phyloP scores from a whole-genome alignment of 2,329 filamentous ascomycete genomes.

The Spiromastix sp. region DNA sequence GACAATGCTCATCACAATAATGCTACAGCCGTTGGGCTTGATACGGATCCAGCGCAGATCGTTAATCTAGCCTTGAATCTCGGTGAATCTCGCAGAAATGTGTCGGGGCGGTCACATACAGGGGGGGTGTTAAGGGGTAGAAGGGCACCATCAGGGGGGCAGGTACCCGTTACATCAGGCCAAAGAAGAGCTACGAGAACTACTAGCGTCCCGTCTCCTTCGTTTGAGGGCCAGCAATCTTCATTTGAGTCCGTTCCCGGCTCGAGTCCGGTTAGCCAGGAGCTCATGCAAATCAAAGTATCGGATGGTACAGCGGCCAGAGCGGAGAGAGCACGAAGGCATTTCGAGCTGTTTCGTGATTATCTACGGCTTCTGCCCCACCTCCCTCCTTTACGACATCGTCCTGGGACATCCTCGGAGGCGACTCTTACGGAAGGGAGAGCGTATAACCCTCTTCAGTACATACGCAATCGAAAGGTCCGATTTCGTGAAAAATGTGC shows the following conservation, averaged over 20 bases:
- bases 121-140: conserved; percentile 3
- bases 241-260: not conserved
- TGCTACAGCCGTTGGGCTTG: conserved; percentile 33
- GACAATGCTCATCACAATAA: conserved; percentile 8
- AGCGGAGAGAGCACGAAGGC: conserved; percentile 71
- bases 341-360: conserved; percentile 77
- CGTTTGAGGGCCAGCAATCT: not conserved
- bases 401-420: conserved; percentile 22
- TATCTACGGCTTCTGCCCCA: conserved; percentile 71
- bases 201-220: not conserved
- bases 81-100: conserved; percentile 55
- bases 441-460: conserved; percentile 82
- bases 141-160: conserved; percentile 2
- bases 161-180: not conserved
- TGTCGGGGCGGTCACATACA: conserved; percentile 7
- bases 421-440: conserved; percentile 41
- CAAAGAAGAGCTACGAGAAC: not conserved
- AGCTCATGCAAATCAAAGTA: conserved; percentile 41
- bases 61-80: conserved; percentile 85
- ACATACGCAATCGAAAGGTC: conserved; percentile 80
- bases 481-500: conserved; percentile 65
- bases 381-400: conserved; percentile 55
- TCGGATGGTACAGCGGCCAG: conserved; percentile 71
- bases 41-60: conserved; percentile 77
- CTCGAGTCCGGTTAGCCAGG: conserved; percentile 13